Base-by-base conservation (phyloP, 768 basidiomycete species). In the Amanita pseudoporphyria region DNA sequence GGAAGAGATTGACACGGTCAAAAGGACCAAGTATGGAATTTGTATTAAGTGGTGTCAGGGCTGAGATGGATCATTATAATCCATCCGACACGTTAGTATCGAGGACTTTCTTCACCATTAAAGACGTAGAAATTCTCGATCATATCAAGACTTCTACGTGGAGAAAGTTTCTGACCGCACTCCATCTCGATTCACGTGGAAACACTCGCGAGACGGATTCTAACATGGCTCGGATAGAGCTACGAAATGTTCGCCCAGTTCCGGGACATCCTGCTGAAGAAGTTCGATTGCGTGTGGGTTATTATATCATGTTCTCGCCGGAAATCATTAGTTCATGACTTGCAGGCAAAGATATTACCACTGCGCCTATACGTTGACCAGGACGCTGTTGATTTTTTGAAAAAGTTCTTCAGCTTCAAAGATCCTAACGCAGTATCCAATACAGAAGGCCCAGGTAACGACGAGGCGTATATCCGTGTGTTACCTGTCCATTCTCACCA, bases 101-200 rank as follows among this genome's bases (percentile, higher is more conserved):
- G 2, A 72, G 84, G 46, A 75, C 80, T 1, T 72, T 87, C 41
- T 76, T 79, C 12, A 81, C 81, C 9, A 72, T 93, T 45, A 75
- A 67, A 51, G 79, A 89, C 53, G 58, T 91, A 16, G 91, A 96
- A 64, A 96, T 98, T 52, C 69, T 98, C 45, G 96, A 99, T 63
- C 94, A 96, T 60, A 92, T 99, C 72, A 93, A 89, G 71, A 94
- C 93, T 0, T 97, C 93, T 7, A 97, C 96, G 0, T 99, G 96
- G 96, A 87, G 84, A 68, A 98, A 95, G 63, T 98, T 99, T 63
- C 68, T 99, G 52, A 94, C 92, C 3, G 80, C 81, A 47, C 72
- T 96, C 60, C 78, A 85, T 33, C 75, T 85, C 6, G 92, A 95
- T 66, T 82, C 87, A 13, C 78, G 79, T 49, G 95, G 95, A 0